Conservation (phyloP, 495 filamentous ascomycete species). For the Penicillium argentinense region DNA sequence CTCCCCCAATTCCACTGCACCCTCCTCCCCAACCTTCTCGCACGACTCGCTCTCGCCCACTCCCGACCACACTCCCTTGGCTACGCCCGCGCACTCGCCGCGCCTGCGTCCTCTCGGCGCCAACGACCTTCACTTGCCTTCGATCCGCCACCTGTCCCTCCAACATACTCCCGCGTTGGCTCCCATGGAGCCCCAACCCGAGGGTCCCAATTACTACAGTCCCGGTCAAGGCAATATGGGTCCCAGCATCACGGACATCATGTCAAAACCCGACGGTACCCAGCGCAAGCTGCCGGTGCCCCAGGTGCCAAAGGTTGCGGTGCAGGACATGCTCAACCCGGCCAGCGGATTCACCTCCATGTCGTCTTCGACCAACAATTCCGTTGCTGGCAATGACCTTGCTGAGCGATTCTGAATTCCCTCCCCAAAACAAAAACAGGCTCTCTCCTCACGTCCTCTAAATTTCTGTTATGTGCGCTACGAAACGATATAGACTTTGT, state of each 20-base stretch:
- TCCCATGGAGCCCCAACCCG: constrained; percentile 81
- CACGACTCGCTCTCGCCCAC: constrained; percentile 95
- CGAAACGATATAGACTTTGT: constrained; percentile 49
- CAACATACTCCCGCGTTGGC: constrained; percentile 87
- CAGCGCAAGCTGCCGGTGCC: constrained; percentile 94
- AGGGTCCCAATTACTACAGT: constrained; percentile 57
- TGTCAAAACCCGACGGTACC: constrained; percentile 81
- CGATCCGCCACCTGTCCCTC: constrained; percentile 83
- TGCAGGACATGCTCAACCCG: constrained; percentile 79
- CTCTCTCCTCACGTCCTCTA: constrained; percentile 14
- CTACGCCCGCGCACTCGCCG: constrained; percentile 93
- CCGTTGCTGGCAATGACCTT: constrained; percentile 45
- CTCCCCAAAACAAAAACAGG: neutral
- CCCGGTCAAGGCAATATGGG: constrained; percentile 55
- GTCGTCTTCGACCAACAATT: constrained; percentile 51
- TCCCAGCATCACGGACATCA: constrained; percentile 87
- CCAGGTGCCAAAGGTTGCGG: constrained; percentile 80
- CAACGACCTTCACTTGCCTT: constrained; percentile 75
- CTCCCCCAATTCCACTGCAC: constrained; percentile 91
- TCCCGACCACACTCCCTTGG: constrained; percentile 93
- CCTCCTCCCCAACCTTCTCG: constrained; percentile 96
- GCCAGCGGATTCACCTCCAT: constrained; percentile 60
- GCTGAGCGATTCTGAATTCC: constrained; percentile 38
- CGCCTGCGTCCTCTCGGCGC: constrained; percentile 75
- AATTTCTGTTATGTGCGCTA: constrained; percentile 37